These are phyloP conservation scores for Streptanthus diversifolius DNA, from an alignment of 345 rosid species.

Conservation along the genomic window DNA sequence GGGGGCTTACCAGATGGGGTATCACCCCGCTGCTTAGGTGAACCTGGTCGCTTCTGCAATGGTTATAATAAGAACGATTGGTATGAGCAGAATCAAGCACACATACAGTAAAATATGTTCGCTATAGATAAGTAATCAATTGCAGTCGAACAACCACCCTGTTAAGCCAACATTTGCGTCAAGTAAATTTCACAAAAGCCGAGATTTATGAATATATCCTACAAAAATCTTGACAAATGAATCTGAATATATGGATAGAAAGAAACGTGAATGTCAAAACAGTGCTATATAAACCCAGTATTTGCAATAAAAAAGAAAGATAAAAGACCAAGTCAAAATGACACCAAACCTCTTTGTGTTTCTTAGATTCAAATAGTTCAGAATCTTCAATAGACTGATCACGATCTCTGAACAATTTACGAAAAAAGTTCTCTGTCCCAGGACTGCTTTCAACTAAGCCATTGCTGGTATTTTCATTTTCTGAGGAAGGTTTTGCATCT, in stretches of 20 bases:
- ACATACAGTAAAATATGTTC: not conserved
- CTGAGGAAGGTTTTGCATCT: constrained; percentile 53
- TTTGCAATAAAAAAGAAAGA: not conserved
- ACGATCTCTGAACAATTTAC: constrained; percentile 92
- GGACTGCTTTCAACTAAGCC: constrained; percentile 84
- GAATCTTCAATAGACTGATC: constrained; percentile 94
- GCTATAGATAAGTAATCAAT: constrained; percentile 3
- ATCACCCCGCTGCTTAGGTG: constrained; percentile 75
- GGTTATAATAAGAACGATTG: constrained; percentile 8
- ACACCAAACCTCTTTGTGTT: constrained; percentile 63
- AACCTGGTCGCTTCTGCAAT: constrained; percentile 77
- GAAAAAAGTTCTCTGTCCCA: constrained; percentile 92
- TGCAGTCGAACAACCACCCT: constrained; percentile 4
- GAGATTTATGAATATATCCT: constrained; percentile 10
- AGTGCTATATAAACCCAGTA: constrained; percentile 9
- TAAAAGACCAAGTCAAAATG: constrained; percentile 12
- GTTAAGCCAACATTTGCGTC: constrained; percentile 12
- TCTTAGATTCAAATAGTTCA: constrained; percentile 75
- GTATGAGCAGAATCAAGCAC: constrained; percentile 15
- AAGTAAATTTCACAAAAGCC: constrained; percentile 7
- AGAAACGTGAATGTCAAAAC: constrained; percentile 2
- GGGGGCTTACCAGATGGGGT: constrained; percentile 74
- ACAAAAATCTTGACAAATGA: not conserved
- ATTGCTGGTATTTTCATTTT: constrained; percentile 53
- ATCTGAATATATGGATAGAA: constrained; percentile 7